phyloP scores from a whole-genome alignment of 2,329 filamentous ascomycete genomes.

The Trichoderma cornu-damae region DNA sequence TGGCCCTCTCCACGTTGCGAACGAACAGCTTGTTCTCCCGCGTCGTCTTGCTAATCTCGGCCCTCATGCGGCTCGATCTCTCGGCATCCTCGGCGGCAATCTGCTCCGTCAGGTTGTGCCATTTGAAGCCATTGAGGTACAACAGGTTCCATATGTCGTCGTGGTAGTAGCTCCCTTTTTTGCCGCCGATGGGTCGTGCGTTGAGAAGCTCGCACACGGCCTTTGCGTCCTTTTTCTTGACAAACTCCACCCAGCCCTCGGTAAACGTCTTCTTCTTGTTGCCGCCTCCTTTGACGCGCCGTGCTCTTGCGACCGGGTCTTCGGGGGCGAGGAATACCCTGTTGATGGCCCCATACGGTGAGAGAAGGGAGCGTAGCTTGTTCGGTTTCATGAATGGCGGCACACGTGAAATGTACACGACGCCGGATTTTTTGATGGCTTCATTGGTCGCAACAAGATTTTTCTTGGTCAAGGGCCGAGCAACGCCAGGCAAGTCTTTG shows the following conservation, averaged over 20 bases:
- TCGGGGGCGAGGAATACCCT: constrained; percentile 77
- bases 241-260: constrained; percentile 84
- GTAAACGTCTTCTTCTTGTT: constrained; percentile 80
- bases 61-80: constrained; percentile 66
- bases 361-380: constrained; percentile 69
- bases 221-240: constrained; percentile 70
- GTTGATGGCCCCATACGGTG: constrained; percentile 69
- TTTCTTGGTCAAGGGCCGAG: constrained; percentile 57
- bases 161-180: constrained; percentile 77
- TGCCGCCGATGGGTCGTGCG: constrained; percentile 71
- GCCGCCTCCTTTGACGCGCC: constrained; percentile 65
- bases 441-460: constrained; percentile 61
- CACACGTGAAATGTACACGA: constrained; percentile 77
- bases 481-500: constrained; percentile 42
- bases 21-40: constrained; percentile 80
- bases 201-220: constrained; percentile 71
- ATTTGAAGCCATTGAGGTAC: constrained; percentile 81
- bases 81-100: constrained; percentile 79
- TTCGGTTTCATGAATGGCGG: constrained; percentile 84
- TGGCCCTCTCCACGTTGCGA: constrained; percentile 70
- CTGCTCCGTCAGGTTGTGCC: constrained; percentile 69
- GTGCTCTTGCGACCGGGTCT: constrained; percentile 59
- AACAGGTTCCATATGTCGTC: constrained; percentile 83
- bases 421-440: constrained; percentile 67
- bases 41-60: constrained; percentile 69